Evolutionary conservation across 2,329 filamentous ascomycete species (phyloP).

Genomic region (Sporothrix humicola): DNA sequence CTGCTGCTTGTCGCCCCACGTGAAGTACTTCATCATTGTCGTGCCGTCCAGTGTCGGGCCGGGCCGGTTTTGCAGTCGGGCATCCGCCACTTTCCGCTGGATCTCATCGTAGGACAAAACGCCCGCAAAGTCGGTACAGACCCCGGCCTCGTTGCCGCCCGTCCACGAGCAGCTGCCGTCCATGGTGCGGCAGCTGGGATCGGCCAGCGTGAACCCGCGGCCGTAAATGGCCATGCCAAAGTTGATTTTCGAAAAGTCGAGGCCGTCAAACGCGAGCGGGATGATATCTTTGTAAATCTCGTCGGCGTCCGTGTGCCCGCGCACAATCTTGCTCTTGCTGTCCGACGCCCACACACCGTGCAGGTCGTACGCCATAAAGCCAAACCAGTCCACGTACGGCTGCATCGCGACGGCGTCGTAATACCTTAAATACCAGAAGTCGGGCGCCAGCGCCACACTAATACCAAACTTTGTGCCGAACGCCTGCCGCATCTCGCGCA

Average conservation of each 20-base stretch:
- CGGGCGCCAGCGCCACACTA: not conserved
- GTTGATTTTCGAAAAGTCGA: not conserved
- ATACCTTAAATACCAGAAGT: not conserved
- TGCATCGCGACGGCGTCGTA: conserved; percentile 5
- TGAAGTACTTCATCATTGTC: conserved; percentile 5
- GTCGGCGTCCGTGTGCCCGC: not conserved
- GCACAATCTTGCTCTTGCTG: conserved; percentile 2
- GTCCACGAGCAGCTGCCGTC: not conserved
- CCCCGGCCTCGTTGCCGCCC: not conserved
- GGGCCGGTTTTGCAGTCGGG: not conserved
- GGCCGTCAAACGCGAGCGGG: not conserved
- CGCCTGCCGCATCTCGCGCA: conserved; percentile 3
- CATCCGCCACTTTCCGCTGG: not conserved
- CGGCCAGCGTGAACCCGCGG: not conserved
- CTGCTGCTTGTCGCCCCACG: conserved; percentile 3
- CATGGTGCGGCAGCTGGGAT: not conserved
- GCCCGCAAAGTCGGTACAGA: not conserved
- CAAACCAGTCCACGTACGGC: conserved; percentile 16
- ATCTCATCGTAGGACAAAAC: not conserved
- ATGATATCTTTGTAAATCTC: not conserved
- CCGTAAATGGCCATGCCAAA: conserved; percentile 7
- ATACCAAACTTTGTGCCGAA: not conserved
- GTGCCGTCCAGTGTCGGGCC: not conserved
- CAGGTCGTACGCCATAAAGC: conserved; percentile 17
- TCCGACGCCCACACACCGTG: conserved; percentile 7